Percentiles rank a stretch among this genome's conserved stretches.
phyloP scores from a whole-genome alignment of 495 filamentous ascomycete genomes.

The Aspergillus avenaceus region DNA sequence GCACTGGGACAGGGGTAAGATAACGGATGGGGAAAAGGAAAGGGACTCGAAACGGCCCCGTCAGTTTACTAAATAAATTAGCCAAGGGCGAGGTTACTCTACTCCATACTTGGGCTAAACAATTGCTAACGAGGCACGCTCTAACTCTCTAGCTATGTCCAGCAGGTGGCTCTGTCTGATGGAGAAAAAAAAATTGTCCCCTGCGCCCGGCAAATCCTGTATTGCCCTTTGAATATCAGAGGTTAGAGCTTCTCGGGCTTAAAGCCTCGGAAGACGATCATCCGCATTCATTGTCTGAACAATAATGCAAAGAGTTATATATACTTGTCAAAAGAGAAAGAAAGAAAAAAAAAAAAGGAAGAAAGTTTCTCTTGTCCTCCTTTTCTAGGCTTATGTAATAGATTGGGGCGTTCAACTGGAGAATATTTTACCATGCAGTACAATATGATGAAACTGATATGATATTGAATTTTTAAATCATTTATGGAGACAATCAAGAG shows the following conservation, averaged over 20 bases:
- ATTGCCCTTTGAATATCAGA: not conserved
- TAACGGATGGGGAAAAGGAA: slow-evolving; percentile 2
- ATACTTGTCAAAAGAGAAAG: not conserved
- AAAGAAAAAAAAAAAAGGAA: not conserved
- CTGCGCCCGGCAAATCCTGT: slow-evolving; percentile 14
- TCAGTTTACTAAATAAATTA: not conserved
- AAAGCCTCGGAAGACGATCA: slow-evolving; percentile 16
- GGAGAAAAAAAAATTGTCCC: slow-evolving; percentile 16
- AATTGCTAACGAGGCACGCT: not conserved
- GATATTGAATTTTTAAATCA: not conserved
- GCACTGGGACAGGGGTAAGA: slow-evolving; percentile 2
- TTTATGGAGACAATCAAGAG: not conserved
- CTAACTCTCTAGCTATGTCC: slow-evolving; percentile 6
- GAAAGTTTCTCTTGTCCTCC: not conserved
- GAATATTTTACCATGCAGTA: no score
- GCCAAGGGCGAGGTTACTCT: not conserved
- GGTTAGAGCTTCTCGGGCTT: not conserved
- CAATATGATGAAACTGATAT: not conserved
- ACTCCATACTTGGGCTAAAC: slow-evolving; percentile 1
- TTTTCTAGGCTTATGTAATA: not conserved
- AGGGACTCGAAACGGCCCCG: not conserved
- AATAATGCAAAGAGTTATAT: not conserved
- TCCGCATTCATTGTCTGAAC: slow-evolving; percentile 7
- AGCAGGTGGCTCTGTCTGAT: slow-evolving; percentile 14
- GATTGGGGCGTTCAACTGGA: not conserved